phyloP scores from a whole-genome alignment of 768 basidiomycete species.

The Tricholoma terreum region DNA sequence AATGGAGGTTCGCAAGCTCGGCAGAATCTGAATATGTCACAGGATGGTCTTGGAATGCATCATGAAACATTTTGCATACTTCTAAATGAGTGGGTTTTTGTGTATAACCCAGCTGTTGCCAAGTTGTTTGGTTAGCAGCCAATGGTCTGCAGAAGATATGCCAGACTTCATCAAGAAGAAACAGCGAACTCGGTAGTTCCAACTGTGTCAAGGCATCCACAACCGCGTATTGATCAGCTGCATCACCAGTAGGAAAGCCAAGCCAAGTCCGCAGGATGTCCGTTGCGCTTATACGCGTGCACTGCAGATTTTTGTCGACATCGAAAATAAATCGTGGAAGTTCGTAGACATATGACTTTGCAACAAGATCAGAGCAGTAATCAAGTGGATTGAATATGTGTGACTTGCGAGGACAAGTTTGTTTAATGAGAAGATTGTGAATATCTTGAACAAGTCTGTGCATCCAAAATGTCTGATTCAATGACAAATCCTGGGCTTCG shows the following conservation, averaged over 20 bases:
- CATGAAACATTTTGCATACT: background rate
- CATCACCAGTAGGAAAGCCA: background rate
- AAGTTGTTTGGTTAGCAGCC: background rate
- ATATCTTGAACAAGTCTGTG: too few species aligned
- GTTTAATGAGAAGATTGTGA: background rate
- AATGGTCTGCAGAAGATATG: background rate
- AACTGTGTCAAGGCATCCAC: background rate
- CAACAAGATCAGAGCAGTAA: too few species aligned
- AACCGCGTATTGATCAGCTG: background rate
- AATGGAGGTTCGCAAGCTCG: background rate
- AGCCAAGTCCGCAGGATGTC: background rate
- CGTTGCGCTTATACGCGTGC: too few species aligned
- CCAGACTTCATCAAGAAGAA: background rate
- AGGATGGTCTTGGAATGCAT: background rate
- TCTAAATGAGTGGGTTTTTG: background rate
- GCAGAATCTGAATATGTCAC: too few species aligned
- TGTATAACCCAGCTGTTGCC: background rate
- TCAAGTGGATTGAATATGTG: background rate
- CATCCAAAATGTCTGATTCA: too few species aligned
- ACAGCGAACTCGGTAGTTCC: background rate
- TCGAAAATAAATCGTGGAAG: too few species aligned
- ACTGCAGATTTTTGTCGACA: too few species aligned
- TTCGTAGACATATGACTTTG: too few species aligned
- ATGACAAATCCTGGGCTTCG: too few species aligned
- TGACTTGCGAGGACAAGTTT: background rate